A percentile compares a stretch with the other conserved stretches of the same genome.
These are phyloP conservation scores for Podila minutissima DNA, from an alignment of 192 early-diverging fungal genomes.

Conservation along the genomic window DNA sequence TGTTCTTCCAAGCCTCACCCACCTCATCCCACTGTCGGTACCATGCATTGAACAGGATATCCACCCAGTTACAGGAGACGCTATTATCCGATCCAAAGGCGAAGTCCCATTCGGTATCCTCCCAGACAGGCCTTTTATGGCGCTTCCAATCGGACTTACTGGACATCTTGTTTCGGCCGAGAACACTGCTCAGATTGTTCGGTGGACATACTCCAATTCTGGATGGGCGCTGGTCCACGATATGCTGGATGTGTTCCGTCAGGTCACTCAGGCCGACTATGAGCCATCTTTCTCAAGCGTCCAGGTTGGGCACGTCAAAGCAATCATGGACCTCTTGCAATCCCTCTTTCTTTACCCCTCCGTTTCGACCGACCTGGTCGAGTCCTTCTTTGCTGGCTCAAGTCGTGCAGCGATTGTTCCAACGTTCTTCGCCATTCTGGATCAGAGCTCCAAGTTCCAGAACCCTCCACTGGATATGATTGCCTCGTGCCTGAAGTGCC, in stretches of 20 bases:
- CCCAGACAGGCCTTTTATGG: conserved; percentile 24
- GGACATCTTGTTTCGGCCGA: conserved; percentile 35
- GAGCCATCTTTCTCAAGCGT: conserved; percentile 3
- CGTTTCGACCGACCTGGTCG: conserved; percentile 12
- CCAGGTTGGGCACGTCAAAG: conserved; percentile 28
- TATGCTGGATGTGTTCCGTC: conserved; percentile 32
- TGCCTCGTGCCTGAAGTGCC: conserved; percentile 31
- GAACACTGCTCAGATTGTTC: conserved; percentile 35
- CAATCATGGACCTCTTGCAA: conserved; percentile 33
- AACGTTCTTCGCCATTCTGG: conserved; percentile 40
- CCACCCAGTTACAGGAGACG: conserved; percentile 14
- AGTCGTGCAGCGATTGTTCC: conserved; percentile 14
- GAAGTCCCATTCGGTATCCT: conserved; percentile 28
- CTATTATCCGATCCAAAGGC: conserved; percentile 15
- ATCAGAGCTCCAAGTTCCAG: conserved; percentile 40
- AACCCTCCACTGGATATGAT: conserved; percentile 41
- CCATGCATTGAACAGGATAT: conserved; percentile 15
- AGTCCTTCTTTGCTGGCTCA: conserved; percentile 4
- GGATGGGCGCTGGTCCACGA: conserved; percentile 28
- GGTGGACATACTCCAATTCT: conserved; percentile 31
- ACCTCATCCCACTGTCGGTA: conserved; percentile 20
- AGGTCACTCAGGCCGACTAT: conserved; percentile 1
- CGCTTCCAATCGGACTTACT: conserved; percentile 27
- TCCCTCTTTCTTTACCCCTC: conserved; percentile 9
- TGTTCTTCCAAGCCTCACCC: conserved; percentile 21